Base-by-base conservation (phyloP, 345 rosid species). In the Erodium maritimum region DNA sequence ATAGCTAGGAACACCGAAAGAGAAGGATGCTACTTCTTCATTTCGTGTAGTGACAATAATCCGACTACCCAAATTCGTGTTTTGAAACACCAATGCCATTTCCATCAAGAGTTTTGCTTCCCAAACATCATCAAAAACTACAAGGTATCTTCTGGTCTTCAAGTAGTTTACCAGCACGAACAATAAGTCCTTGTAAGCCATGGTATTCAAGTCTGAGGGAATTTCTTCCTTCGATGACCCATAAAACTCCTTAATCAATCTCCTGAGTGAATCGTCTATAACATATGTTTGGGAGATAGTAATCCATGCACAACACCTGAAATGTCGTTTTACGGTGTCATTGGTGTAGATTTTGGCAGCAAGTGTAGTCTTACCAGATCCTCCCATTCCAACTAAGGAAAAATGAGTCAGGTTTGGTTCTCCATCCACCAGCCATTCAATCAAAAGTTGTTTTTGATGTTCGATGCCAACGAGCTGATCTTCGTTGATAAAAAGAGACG, bases 221-320 rank as follows among this genome's bases (percentile, higher is more conserved):
- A 50, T 65, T 54, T 45, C 52, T 23, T 70, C 66, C 22, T 60
- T 52, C 13, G 65, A 64, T 63, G 65, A 57, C 57, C 63, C 66
- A 58, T 57, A 57, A 13, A 73, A 59, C 42, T 77, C 74, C 23
- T 63, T 77, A 17, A 77, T 68, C 72, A 77, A 42, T 53, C 62
- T 54, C 69, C 76, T 57, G 60, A 79, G 60, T 52, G 73, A 54
- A 23, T 79, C 72, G 12, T 79, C 72, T 22, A 70, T 66, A 2
- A 23, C 67, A 67, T 75, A 73, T 7, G 71, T 58, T 55, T 71
- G 76, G 0, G 76, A 77, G 59, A 74, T 66, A 56, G 82, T 71
- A 17, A 69, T 59, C 75, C 79, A 72, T 56, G 77, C 77, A 56
- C 56, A 56, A 19, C 62, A 74, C 5, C 65, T 73, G 21, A 78